phyloP scores from a whole-genome alignment of 345 rosid species.

The Balakata baccata region DNA sequence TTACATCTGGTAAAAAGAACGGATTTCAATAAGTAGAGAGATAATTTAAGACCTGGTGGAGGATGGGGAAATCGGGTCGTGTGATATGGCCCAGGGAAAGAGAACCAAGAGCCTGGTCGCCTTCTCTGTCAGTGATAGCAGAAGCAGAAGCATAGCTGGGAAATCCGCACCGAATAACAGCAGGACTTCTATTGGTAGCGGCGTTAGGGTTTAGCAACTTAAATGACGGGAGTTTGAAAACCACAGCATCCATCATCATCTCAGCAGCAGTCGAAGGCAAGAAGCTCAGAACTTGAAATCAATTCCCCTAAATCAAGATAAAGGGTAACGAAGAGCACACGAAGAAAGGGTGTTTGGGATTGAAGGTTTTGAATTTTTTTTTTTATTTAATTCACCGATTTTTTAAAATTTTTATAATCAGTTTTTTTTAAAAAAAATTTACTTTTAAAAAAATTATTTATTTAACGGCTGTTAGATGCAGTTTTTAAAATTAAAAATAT shows the following conservation, averaged over 20 bases:
- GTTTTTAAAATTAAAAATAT: no score
- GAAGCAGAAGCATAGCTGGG: constrained; percentile 15
- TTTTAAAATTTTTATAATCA: no score
- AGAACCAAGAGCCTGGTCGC: constrained; percentile 33
- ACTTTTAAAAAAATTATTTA: no score
- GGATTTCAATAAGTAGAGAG: not conserved
- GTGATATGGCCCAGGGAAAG: constrained; percentile 71
- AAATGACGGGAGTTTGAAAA: constrained; percentile 53
- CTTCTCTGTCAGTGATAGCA: constrained; percentile 27
- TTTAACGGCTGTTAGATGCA: no score
- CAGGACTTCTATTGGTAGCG: constrained; percentile 14
- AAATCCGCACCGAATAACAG: constrained; percentile 14
- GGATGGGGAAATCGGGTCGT: constrained; percentile 81
- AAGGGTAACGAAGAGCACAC: not conserved
- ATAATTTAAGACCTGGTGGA: constrained; percentile 60
- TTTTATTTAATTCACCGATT: no score
- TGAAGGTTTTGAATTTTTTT: no score
- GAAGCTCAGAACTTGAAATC: not conserved
- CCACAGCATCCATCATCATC: constrained; percentile 49
- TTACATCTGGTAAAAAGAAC: not conserved
- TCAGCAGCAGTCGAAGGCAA: no score
- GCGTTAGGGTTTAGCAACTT: constrained; percentile 37
- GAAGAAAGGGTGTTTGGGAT: no score
- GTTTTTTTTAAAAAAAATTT: no score
- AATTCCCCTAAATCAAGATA: not conserved